phyloP scores from a whole-genome alignment of 2,329 filamentous ascomycete species.

The Colletotrichum shisoi region DNA sequence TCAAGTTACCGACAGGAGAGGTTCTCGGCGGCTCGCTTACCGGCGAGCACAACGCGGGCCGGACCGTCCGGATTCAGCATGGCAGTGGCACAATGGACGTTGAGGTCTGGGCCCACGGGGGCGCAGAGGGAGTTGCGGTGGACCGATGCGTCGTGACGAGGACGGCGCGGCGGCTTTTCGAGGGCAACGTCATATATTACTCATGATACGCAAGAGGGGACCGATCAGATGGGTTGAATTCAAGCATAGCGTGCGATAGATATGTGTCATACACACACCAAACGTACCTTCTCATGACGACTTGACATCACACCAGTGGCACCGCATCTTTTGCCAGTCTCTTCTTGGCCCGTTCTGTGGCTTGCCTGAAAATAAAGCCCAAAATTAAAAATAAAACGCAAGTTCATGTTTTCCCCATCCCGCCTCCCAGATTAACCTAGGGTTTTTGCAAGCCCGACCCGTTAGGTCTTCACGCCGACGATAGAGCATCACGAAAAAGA shows the following conservation, averaged over 20 bases:
- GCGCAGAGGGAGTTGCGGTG: constrained; percentile 40
- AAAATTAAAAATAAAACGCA: not conserved
- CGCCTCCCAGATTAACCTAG: no score
- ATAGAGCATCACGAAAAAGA: no score
- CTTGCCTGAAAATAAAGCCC: not conserved
- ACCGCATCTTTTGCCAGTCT: not conserved
- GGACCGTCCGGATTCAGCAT: constrained; percentile 43
- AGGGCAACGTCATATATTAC: constrained; percentile 47
- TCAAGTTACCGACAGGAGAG: not conserved
- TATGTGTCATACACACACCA: not conserved
- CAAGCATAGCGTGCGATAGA: constrained; percentile 14
- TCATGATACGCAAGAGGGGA: not conserved
- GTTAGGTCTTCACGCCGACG: no score
- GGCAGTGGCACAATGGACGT: constrained; percentile 45
- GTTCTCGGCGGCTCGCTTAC: not conserved
- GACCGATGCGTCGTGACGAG: constrained; percentile 45
- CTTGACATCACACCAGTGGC: no score
- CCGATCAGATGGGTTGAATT: not conserved
- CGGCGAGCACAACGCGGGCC: not conserved
- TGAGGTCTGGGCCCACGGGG: constrained; percentile 40
- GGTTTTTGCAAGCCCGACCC: no score
- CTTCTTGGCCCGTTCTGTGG: not conserved
- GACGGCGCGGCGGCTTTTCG: constrained; percentile 47
- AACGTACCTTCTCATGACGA: not conserved
- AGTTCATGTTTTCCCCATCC: no score